A percentile compares a stretch with the other conserved stretches of the same genome.
Conservation (phyloP, 768 basidiomycete species). For the Lentinula aciculospora region DNA sequence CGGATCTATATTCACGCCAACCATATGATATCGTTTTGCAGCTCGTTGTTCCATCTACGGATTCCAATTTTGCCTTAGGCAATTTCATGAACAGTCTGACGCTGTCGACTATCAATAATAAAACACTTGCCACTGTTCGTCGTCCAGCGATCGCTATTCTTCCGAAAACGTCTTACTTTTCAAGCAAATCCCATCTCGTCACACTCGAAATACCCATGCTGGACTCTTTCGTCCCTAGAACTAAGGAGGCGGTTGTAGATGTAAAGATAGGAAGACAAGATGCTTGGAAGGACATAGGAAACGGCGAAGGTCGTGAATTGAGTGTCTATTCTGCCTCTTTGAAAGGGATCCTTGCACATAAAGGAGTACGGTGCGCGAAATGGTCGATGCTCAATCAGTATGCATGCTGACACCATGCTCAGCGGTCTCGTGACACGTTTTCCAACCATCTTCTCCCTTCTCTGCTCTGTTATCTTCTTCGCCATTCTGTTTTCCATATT, state of each 20-base stretch:
- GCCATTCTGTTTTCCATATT: slow-evolving; percentile 39
- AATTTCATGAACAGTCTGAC: slow-evolving; percentile 79
- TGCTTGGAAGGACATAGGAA: slow-evolving; percentile 63
- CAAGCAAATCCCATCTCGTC: slow-evolving; percentile 32
- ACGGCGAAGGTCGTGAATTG: slow-evolving; percentile 68
- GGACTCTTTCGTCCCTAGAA: slow-evolving; percentile 43
- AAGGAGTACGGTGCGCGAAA: slow-evolving; percentile 58
- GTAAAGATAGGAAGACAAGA: slow-evolving; percentile 75
- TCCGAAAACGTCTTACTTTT: slow-evolving; percentile 33
- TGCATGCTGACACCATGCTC: slow-evolving; percentile 6
- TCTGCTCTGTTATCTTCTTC: slow-evolving; percentile 41
- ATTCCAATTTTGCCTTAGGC: slow-evolving; percentile 67
- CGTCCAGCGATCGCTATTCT: slow-evolving; percentile 58
- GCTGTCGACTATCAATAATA: slow-evolving; percentile 54
- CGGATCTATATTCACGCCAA: slow-evolving; percentile 50
- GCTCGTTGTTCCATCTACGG: slow-evolving; percentile 57
- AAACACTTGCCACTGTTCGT: slow-evolving; percentile 54
- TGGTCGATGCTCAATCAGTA: background rate
- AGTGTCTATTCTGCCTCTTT: slow-evolving; percentile 59
- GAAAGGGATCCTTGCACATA: slow-evolving; percentile 55
- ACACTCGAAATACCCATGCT: slow-evolving; percentile 53
- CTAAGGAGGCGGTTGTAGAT: slow-evolving; percentile 44
- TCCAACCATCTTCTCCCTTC: slow-evolving; percentile 50
- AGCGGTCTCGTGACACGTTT: slow-evolving; percentile 71
- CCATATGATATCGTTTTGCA: slow-evolving; percentile 73